Evolutionary conservation across 768 basidiomycete species (phyloP), one percentile per base, ranked within the genome.

Genomic region (Suillus clintonianus): DNA sequence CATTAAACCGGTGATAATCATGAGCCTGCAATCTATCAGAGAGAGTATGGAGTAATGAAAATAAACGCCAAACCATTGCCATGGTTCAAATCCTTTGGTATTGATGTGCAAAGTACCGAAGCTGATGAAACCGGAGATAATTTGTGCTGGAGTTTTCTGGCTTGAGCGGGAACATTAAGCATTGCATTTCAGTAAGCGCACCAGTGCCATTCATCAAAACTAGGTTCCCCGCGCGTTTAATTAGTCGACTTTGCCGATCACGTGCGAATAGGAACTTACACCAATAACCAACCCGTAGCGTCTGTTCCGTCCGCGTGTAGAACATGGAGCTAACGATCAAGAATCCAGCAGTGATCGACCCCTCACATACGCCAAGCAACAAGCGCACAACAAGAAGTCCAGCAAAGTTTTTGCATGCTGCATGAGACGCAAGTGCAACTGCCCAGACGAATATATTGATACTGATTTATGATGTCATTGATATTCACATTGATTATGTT

Each of bases 271-370:
- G 8, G 4, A 11, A 77, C 86, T 72, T 70, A 89, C 88, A 89
- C 87, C 87, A 89, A 69, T 87, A 89, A 3, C 89, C 88, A 45
- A 89, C 85, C 24, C 89, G 77, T 55, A 82, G 65, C 0, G 86
- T 88, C 68, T 88, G 86, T 67, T 90, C 89, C 15, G 71, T 82
- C 34, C 86, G 80, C 0, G 86, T 89, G 69, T 89, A 89, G 70
- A 89, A 89, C 88, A 89, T 89, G 36, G 86, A 83, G 43, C 80
- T 88, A 61, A 89, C 86, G 60, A 89, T 86, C 80, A 90, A 76
- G 72, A 90, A 88, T 0, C 88, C 89, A 3, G 89, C 86, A 0
- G 89, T 89, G 65, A 88, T 86, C 5, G 61, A 62, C 14, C 80
- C 89, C 72, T 91, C 89, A 70, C 88, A 89, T 73, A 85, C 81